Percentiles rank a stretch among this genome's conserved stretches.
phyloP scores from a whole-genome alignment of 1,284 basidiomycete genomes.

The Naganishia albida region DNA sequence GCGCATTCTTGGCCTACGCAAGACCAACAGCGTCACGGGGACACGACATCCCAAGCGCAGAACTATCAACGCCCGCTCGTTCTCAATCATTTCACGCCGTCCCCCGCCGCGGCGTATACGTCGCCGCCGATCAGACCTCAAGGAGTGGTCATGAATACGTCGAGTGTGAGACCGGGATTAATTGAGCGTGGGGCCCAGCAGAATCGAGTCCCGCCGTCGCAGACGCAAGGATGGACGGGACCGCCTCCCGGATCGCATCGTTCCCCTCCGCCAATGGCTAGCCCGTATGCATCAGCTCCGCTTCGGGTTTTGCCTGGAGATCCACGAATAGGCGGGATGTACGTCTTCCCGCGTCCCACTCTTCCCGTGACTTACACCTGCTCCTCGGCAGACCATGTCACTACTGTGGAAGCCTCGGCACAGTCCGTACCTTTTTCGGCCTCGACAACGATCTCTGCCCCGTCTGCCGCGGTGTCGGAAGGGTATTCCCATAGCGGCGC shows the following conservation, averaged over 20 bases:
- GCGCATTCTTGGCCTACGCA: constrained; percentile 43
- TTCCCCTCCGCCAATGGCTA: background rate
- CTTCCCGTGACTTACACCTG: background rate
- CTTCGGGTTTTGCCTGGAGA: constrained; percentile 30
- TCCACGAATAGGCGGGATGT: constrained; percentile 32
- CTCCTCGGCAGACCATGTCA: constrained; percentile 9
- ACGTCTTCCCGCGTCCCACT: background rate
- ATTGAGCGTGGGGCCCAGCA: constrained; percentile 24
- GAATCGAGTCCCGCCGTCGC: constrained; percentile 8
- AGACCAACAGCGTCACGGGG: background rate
- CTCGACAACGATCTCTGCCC: constrained; percentile 27
- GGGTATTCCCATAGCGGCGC: constrained; percentile 16
- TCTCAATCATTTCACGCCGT: constrained; percentile 6
- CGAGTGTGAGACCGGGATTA: constrained; percentile 21
- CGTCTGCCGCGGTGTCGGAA: constrained; percentile 28
- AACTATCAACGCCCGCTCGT: constrained; percentile 31
- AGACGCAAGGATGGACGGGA: background rate
- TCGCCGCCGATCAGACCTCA: background rate
- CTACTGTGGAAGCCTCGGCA: constrained; percentile 17
- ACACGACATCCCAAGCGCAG: constrained; percentile 19
- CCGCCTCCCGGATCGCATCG: background rate
- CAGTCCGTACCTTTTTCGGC: constrained; percentile 27
- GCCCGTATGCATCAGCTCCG: background rate
- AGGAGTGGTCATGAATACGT: constrained; percentile 12
- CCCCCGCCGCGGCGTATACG: constrained; percentile 9